Evolutionary conservation across 73 alveolate species (phyloP).

Genomic region (Loxodes magnus): DNA sequence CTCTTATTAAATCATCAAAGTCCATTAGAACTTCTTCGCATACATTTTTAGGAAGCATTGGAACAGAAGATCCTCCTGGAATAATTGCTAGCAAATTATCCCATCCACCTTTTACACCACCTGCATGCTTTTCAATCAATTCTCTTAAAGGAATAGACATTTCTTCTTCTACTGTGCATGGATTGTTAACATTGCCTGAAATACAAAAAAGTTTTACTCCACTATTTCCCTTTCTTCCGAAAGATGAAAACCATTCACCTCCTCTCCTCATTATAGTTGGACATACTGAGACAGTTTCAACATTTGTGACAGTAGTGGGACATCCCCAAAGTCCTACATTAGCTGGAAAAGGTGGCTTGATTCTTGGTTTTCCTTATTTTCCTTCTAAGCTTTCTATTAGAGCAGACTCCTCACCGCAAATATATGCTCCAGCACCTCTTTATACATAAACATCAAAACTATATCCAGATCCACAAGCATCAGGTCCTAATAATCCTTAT

Average conservation of each 20-base stretch:
- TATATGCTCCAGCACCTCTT: constrained; percentile 84
- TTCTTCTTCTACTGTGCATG: constrained; percentile 80
- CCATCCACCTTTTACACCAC: constrained; percentile 91
- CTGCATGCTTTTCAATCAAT: constrained; percentile 73
- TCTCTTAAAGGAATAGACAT: constrained; percentile 76
- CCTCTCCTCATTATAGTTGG: constrained; percentile 85
- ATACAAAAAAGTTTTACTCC: constrained; percentile 76
- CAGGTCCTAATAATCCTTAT: constrained; percentile 46
- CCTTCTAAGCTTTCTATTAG: constrained; percentile 78
- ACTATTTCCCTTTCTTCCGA: constrained; percentile 70
- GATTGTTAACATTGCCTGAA: constrained; percentile 81
- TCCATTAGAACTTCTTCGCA: constrained; percentile 80
- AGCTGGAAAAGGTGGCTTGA: constrained; percentile 92
- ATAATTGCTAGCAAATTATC: constrained; percentile 65
- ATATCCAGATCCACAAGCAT: constrained; percentile 63
- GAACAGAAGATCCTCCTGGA: constrained; percentile 89
- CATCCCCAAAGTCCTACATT: constrained; percentile 85
- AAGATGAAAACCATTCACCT: constrained; percentile 67
- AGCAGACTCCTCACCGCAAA: constrained; percentile 84
- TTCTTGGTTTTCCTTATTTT: constrained; percentile 77
- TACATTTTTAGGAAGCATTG: constrained; percentile 55
- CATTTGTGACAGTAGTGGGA: constrained; percentile 83
- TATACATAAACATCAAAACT: constrained; percentile 47
- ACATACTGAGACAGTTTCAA: constrained; percentile 77
- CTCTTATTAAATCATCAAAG: constrained; percentile 74